A percentile compares a stretch with the other conserved stretches of the same genome.
phyloP scores from a whole-genome alignment of 257 asterid genomes.

The Solanum chaucha region DNA sequence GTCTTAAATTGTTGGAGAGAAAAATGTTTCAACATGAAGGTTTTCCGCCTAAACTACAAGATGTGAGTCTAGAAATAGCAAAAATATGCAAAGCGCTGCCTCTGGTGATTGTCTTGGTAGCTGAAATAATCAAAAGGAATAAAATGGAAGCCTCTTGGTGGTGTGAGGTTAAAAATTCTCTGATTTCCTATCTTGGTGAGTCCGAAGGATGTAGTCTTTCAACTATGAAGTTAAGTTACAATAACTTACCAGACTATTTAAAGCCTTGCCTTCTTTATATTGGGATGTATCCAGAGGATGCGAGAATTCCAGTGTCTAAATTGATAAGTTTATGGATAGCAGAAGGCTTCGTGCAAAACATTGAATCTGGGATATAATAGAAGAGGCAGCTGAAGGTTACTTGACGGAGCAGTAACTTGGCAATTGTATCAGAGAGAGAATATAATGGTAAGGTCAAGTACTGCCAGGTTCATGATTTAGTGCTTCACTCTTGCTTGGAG shows the following conservation, averaged over 20 bases:
- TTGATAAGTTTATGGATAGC: not conserved
- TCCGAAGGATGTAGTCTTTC: not conserved
- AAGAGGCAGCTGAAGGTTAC: not conserved
- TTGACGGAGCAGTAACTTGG: too few species aligned
- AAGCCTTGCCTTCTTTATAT: not conserved
- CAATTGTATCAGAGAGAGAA: too few species aligned
- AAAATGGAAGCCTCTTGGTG: not conserved
- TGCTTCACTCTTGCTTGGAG: not conserved
- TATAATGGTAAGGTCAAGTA: too few species aligned
- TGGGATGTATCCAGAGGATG: not conserved
- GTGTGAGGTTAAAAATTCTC: not conserved
- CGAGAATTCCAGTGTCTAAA: too few species aligned
- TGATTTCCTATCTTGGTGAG: not conserved
- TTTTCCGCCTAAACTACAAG: not conserved
- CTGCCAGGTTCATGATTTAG: not conserved
- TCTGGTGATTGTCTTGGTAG: not conserved
- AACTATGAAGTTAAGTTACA: not conserved
- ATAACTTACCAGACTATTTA: not conserved
- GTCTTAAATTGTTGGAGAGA: not conserved
- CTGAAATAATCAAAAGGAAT: too few species aligned
- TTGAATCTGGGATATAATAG: not conserved
- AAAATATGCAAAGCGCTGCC: not conserved
- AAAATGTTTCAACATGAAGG: not conserved
- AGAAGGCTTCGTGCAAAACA: not conserved
- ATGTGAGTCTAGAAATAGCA: not conserved